Conservation (phyloP, 73 alveolate genomes). For the Effrenium voratum region DNA sequence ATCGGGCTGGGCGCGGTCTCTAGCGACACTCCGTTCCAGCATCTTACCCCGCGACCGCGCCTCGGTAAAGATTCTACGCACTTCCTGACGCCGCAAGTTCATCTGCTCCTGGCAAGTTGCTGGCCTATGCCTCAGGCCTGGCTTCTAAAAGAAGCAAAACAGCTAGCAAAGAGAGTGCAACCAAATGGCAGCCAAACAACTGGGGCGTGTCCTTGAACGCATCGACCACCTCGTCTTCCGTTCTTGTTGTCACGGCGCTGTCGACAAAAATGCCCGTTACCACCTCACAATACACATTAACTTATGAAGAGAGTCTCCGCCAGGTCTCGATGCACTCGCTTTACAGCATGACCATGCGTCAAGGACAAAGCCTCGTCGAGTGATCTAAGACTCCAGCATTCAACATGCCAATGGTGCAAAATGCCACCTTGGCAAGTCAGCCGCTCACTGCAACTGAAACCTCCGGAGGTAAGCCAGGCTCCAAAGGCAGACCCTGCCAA, state of each 20-base stretch:
- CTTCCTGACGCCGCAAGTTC: slow-evolving; percentile 46
- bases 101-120: slow-evolving; percentile 20
- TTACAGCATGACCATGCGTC: neutral
- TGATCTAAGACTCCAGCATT: neutral
- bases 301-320: neutral
- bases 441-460: no score
- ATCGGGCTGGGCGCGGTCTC: neutral
- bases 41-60: no score
- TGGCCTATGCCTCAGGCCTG: neutral
- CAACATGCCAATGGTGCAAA: slow-evolving; percentile 20
- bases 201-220: slow-evolving; percentile 36
- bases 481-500: no score
- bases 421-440: slow-evolving; percentile 12
- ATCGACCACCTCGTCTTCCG: slow-evolving; percentile 88
- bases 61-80: slow-evolving; percentile 68
- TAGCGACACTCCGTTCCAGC: no score
- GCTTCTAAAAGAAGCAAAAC: neutral
- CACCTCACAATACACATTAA: neutral
- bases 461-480: no score
- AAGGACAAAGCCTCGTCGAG: neutral
- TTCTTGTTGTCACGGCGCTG: slow-evolving; percentile 74
- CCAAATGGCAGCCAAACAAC: no score
- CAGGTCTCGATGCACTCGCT: neutral
- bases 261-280: slow-evolving; percentile 91
- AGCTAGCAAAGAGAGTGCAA: no score